Evolutionary conservation across 176 grass and related monocot species (phyloP), one percentile per base, ranked within the genome.

Genomic region (Zizania latifolia): DNA sequence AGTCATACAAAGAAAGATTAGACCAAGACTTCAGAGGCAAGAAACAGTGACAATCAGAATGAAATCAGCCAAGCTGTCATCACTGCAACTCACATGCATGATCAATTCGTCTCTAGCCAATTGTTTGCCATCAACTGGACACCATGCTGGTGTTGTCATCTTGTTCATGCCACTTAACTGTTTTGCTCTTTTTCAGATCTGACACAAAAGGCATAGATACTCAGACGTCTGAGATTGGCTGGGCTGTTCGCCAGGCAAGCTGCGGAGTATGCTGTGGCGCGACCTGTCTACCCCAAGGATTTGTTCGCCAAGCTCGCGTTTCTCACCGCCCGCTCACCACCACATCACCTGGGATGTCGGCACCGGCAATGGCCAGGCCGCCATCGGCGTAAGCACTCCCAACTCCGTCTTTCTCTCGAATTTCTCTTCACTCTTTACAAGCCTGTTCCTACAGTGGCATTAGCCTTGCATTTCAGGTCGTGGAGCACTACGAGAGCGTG

Each of bases 291-390:
- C 62, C 77, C 78, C 8, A 86, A 75, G 55, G 71, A 70, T 10
- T 65, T 79, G 45, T 86, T 77, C 45, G 2, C 28, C 40, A 83
- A 83, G 68, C 75, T 88, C 32, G 58, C 37, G 0, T 55, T 51
- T 0, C 65, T 91, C 32, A 87, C 89, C 28, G 3, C 85, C 1
- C n/a, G n/a, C n/a, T n/a, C 60, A 84, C 23, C 81, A 70, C 77
- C 26, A 50, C n/a, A 37, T 68, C 8, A 81, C 81, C 30, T 91
- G 85, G 89, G 89, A 91, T 14, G 81, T 75, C 17, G 77, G 89
- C 65, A 91, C 89, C 10, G 89, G 89, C 29, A 91, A 17, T 23
- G 85, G 89, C 53, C 89, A 87, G 81, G 89, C 76, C 14, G 85
- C 89, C 48, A 28, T 87, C 33, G 21, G 26, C 26, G 85, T 88